Base-by-base conservation (phyloP, 2,329 filamentous ascomycete species). In the Neopestalotiopsis sp. region DNA sequence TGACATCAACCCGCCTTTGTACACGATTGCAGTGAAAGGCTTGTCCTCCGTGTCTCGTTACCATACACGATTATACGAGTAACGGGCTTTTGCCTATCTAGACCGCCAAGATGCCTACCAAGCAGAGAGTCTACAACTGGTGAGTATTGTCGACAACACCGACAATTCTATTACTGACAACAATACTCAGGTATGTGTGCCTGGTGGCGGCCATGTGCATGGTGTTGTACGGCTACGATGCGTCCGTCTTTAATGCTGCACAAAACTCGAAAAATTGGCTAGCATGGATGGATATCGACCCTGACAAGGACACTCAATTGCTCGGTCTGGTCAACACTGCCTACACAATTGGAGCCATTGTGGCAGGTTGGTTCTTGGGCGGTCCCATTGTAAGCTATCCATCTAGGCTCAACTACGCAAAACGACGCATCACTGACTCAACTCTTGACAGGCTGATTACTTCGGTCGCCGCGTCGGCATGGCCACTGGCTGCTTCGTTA, bases 141-240 rank as follows among this genome's bases (percentile, higher is more conserved):
- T 84, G 75, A 70, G 75, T 49, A 70, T 28, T 7, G 7, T 28
- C n/a, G 10, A 53, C 57, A 38, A 59, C 24, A 4, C 20, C 6
- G 32, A 13, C 64, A 32, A 17, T 2, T 32, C 20, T 24, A 14
- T 12, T 20, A 42, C 40, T 69, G 62, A 28, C 38, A 49, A 10
- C 9, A 14, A 38, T 20, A n/a, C 3, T 5, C 40, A 87, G 89
- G 89, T 92, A 90, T 81, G 89, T 91, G 72, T 90, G 89, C 70
- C 83, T 92, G 65, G 88, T 92, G 72, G 91, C 91, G 68, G 90
- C 91, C 75, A 89, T 90, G 78, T 92, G 90, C 78, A 93, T 93
- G 91, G 90, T 92, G 28, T 84, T 93, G 59, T 93, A 92, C 77
- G 91, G 91, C 68, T 93, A 93, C 77, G 91, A 93, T 84, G 90